Base-by-base conservation (phyloP, 169 alveolate genomes). In the Eimeria maxima region DNA sequence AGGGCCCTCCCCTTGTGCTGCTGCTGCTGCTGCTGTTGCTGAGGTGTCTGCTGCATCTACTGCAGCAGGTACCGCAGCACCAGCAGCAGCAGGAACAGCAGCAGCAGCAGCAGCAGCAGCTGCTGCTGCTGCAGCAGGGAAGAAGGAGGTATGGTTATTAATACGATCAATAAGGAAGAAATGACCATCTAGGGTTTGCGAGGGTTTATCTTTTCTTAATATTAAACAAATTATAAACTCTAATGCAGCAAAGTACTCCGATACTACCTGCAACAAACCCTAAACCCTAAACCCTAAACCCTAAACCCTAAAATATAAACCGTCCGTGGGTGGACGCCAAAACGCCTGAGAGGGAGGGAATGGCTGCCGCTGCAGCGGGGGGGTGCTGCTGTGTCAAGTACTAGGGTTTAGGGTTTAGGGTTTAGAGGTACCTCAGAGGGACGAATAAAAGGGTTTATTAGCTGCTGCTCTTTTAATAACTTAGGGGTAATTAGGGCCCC, bases 231-330 rank as follows among this genome's bases (percentile, higher is more conserved):
- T 45, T 3, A 71, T 45, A 24, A 7, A 27, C 16, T 71, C 81
- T 27, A 71, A 38, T 11, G 81, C 81, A 27, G 14, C 16, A 22
- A 71, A 71, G 16, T 71, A 71, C 3, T 71, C 47, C 81, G 81
- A 27, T 29, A 71, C 24, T 3, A 57, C 69, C 69, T 57, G 73
- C 73, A 16, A n/a, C 53, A 78, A 78, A 45, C 88, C 88, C 90
- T 80, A 80, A 80, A 80, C 90, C 90, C 90, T 80, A 80, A 80
- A 50, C 90, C 90, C 90, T 80, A 80, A 80, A 80, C 90, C 69
- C 69, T 80, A 78, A 78, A 78, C 88, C 88, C 88, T 78, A 45
- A 27, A 47, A 63, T 83, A 81, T 63, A 74, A 38, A 14, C 27
- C 38, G 60, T 45, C 10, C 7, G 14, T 10, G 80, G n/a, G n/a